Percentiles rank a stretch among this genome's conserved stretches.
Conservation (phyloP, 768 basidiomycete species). For the Macrolepiota fuliginosa region DNA sequence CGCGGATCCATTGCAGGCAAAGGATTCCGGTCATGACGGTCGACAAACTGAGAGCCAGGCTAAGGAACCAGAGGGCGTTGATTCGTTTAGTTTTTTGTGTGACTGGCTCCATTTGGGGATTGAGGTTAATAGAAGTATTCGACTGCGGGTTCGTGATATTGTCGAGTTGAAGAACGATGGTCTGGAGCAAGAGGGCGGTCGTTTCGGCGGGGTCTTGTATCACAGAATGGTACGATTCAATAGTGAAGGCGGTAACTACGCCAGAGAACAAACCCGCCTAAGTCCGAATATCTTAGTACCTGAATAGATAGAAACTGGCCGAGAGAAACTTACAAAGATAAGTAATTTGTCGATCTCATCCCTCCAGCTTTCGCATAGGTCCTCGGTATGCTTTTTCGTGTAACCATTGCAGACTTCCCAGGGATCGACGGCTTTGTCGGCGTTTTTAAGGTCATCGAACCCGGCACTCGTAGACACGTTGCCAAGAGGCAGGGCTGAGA, state of each 20-base stretch:
- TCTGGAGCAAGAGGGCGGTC: constrained; percentile 11
- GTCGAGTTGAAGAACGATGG: constrained; percentile 7
- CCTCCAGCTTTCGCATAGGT: constrained; percentile 3
- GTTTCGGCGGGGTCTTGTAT: constrained; percentile 17
- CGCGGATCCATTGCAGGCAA: constrained; percentile 20
- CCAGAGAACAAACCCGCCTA: constrained; percentile 24
- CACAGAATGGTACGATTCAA: constrained; percentile 22
- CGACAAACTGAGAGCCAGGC: constrained; percentile 15
- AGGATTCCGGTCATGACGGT: constrained; percentile 17
- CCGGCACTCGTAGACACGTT: neutral
- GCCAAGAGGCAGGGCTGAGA: neutral
- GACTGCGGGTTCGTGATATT: constrained; percentile 15
- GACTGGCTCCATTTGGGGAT: neutral
- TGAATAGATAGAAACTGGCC: no score
- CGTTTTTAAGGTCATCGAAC: neutral
- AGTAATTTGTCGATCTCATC: constrained; percentile 13
- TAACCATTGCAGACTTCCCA: constrained; percentile 2
- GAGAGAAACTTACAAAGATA: constrained; percentile 4
- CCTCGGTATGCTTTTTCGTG: constrained; percentile 4
- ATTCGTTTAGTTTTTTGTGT: constrained; percentile 3
- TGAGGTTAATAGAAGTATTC: neutral
- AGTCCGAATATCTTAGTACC: neutral
- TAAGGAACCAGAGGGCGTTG: constrained; percentile 17
- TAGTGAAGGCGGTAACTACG: constrained; percentile 23
- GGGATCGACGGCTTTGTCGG: constrained; percentile 2